phyloP scores from a whole-genome alignment of 176 grass and related monocot genomes.

The Phoenix roebelenii region DNA sequence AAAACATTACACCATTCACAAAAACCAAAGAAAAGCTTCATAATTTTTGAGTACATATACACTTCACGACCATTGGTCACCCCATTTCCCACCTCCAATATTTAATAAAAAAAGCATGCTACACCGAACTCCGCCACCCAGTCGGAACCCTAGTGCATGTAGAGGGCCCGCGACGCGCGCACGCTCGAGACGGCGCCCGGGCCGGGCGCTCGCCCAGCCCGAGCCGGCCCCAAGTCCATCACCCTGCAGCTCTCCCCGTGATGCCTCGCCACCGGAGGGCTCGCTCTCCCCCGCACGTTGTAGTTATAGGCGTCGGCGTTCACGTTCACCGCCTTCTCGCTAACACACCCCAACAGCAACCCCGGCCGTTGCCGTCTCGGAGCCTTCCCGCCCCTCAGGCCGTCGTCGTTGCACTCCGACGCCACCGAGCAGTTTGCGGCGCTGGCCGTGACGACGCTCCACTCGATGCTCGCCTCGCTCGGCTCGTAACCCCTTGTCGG shows the following conservation, averaged over 20 bases:
- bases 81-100: no score
- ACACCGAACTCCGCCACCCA: no score
- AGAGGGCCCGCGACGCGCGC: no score
- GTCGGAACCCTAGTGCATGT: no score
- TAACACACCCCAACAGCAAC: conserved; percentile 56
- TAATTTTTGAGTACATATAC: no score
- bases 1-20: no score
- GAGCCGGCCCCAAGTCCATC: conserved; percentile 1
- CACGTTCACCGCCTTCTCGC: conserved; percentile 55
- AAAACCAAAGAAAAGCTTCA: no score
- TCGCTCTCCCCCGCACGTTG: not conserved
- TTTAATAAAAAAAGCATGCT: no score
- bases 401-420: conserved; percentile 20
- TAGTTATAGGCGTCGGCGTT: not conserved
- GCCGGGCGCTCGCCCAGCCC: not conserved
- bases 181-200: no score
- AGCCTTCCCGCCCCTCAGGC: not conserved
- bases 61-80: no score
- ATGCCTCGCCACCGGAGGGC: conserved; percentile 19
- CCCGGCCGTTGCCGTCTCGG: conserved; percentile 23
- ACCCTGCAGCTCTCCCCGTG: conserved; percentile 21
- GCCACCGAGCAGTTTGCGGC: conserved; percentile 37
- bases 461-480: conserved; percentile 79
- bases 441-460: conserved; percentile 66
- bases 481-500: conserved; percentile 40